Base-by-base conservation (phyloP, 768 basidiomycete genomes). In the Pholiota conissans region DNA sequence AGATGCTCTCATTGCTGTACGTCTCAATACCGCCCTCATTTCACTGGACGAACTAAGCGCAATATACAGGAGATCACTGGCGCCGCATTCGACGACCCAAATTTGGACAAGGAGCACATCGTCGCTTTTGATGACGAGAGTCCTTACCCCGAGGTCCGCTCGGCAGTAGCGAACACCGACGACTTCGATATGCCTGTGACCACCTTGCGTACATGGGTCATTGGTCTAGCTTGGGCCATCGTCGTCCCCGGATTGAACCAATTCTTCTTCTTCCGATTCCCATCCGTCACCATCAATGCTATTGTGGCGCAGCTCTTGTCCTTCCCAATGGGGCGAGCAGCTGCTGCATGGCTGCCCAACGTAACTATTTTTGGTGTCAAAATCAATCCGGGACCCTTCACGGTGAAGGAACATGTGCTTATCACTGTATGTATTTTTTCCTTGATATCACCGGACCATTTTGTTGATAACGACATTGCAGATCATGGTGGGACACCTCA, bases 121-220 rank as follows among this genome's bases (percentile, higher is more conserved):
- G 59, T 73, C 28, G 67, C 62, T 9, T 73, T 75, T 45, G 83
- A 84, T 51, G 83, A 87, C 61, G 91, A 93, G 63, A 90, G 87
- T 35, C 88, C 89, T 27, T 91, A 90, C 61, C 82, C 91, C 0
- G 89, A 92, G 67, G 90, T 91, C 28, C 82, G 89, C 40, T 82
- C 82, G 53, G 81, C 82, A 49, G 85, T 87, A n/a, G 79, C 84
- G 35, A 86, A 86, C 65, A 81, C 78, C 22, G 86, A 89, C 64
- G 85, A 87, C 63, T 79, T 81, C 10, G 71, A 73, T 26, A 84
- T 87, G 77, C 82, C 82, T 24, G 76, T 77, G 24, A 76, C 80
- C 18, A 84, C 84, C 8, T 52, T 80, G 27, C 75, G 82, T 39
- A 70, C 76, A 24, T 83, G 82, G 82, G 66, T 83, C 39, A 73